Base-by-base conservation (phyloP, 768 basidiomycete species). In the Psilocybe sp. region DNA sequence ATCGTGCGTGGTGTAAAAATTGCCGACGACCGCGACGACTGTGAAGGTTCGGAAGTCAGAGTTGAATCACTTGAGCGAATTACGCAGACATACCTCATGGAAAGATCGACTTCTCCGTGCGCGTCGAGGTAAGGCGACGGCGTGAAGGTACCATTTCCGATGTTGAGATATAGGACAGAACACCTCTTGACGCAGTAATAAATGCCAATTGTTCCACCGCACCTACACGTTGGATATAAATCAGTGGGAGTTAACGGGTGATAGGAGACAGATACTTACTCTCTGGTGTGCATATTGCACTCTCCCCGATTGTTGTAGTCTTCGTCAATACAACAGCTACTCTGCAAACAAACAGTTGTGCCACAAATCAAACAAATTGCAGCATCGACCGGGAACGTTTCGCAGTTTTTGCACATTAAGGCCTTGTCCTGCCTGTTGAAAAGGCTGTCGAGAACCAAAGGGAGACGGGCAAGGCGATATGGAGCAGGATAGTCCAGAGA, bases 351-450 rank as follows among this genome's bases (percentile, higher is more conserved):
- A 9, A 89, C 82, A 12, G 87, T 84, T 42, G 82, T 73, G 0
- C 97, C 97, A 57, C 97, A 99, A 44, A 94, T 75, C 53, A 98
- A 66, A 65, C 97, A 99, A 2, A 99, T 83, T 0, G 94, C 97
- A 15, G 92, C 91, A 57, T 91, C 92, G 9, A 74, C 70, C 0
- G 95, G 93, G 15, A 89, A 81, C 0, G 83, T 89, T 34, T 80
- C 75, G 66, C 97, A 99, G 33, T 81, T 77, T 15, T 66, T 67
- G 64, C 97, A 99, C 33, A 76, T 78, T 70, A 92, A 72, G 31
- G 80, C 77, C 59, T 85, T 86, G 35, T 88, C 83, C 48, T 85
- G 80, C 47, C 79, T 77, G n/a, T 81, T 78, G 60, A 96, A 90
- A 18, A 98, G 66, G 44, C 83, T 84, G 61, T 98, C 96, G 55